Evolutionary conservation across 768 basidiomycete species (phyloP), one percentile per base, ranked within the genome.

Genomic region (Serpula lacrymans): DNA sequence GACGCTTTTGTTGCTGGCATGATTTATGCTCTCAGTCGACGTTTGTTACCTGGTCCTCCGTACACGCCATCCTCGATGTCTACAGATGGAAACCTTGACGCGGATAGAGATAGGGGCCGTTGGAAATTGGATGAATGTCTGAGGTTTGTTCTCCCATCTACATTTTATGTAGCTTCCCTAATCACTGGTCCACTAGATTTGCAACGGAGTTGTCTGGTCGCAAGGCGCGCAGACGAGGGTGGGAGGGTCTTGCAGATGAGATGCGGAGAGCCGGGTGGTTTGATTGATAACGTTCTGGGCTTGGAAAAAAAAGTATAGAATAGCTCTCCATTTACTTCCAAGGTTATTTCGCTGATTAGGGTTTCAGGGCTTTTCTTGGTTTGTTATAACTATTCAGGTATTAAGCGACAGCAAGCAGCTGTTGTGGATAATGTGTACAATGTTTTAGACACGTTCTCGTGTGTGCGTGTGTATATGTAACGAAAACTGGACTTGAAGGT

Each of bases 1-100:
- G 82, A 86, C 42, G 88, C 87, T 3, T 89, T 89, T 50, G 75
- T 88, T n/a, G 82, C 84, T 0, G 89, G 88, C 6, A 90, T 92
- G 87, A 84, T 92, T 40, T 91, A 78, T 59, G 78, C 88, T 0
- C 56, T 92, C 49, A 88, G 82, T 41, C 66, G 87, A 49, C 71
- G 78, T 32, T 64, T 88, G 38, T 63, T 82, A 34, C 88, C 88
- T 23, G 87, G 89, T 0, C 61, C 75, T 7, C 89, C 86, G n/a
- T 91, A 86, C 59, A 80, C 79, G 7, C 85, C 82, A 18, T 70
- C 71, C 1, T 61, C 70, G 17, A 48, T 37, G 14, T 26, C 38
- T 13, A 32, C 35, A 5, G 44, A 51, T 9, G 43, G 30, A 11
- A 59, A 57, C 11, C 35, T 26, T 12, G 51, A 53, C 17, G 42